Evolutionary conservation across 805 yeast species (phyloP).

Genomic region (Sugiyamaella lignohabitans): DNA sequence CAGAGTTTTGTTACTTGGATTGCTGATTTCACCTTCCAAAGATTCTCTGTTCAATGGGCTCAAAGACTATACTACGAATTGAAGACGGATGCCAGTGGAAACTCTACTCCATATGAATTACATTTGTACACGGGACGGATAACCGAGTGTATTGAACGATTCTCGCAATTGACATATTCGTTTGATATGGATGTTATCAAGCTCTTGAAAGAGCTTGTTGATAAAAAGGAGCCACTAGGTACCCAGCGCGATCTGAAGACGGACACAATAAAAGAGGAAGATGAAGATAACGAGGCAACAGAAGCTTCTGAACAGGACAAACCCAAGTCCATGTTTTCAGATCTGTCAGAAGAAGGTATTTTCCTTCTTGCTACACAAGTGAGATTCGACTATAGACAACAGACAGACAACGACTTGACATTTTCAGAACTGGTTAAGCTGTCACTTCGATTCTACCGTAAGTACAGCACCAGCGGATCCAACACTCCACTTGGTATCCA

Average conservation of each 20-base stretch:
- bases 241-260: background rate
- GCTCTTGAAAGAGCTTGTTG: conserved; percentile 34
- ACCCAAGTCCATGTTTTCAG: conserved; percentile 13
- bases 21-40: conserved; percentile 37
- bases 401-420: conserved; percentile 9
- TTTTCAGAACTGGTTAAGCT: conserved; percentile 20
- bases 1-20: conserved; percentile 54
- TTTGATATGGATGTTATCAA: conserved; percentile 54
- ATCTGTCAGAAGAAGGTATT: conserved; percentile 30
- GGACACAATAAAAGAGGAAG: conserved; percentile 21
- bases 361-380: conserved; percentile 30
- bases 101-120: conserved; percentile 22
- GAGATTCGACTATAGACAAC: conserved; percentile 23
- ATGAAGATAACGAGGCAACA: conserved; percentile 10
- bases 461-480: conserved; percentile 16
- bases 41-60: conserved; percentile 27
- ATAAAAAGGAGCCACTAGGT: conserved; percentile 26
- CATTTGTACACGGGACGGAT: conserved; percentile 24
- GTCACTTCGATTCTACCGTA: conserved; percentile 16
- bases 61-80: conserved; percentile 31
- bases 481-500: conserved; percentile 28
- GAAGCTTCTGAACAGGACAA: conserved; percentile 4
- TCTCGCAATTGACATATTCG: conserved; percentile 49
- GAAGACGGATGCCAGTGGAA: conserved; percentile 23
- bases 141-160: conserved; percentile 35